phyloP scores from a whole-genome alignment of 306 rosid genomes.

The Lathyrus sativus region DNA sequence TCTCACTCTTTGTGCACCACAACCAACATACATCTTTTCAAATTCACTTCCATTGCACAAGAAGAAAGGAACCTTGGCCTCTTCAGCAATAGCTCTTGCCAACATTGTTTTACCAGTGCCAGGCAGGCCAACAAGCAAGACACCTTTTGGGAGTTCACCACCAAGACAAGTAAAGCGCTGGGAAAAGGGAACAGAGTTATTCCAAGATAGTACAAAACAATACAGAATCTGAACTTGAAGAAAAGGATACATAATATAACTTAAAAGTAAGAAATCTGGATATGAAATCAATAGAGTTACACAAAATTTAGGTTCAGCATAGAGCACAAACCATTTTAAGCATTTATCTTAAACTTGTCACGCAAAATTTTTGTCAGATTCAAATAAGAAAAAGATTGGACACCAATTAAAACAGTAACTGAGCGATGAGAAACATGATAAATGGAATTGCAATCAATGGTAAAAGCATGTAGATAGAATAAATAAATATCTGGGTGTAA shows the following conservation, averaged over 20 bases:
- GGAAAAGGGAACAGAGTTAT: slow-evolving; percentile 38
- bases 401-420: slow-evolving; percentile 13
- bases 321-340: neutral
- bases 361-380: neutral
- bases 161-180: slow-evolving; percentile 95
- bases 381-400: slow-evolving; percentile 8
- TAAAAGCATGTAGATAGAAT: neutral
- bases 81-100: slow-evolving; percentile 95
- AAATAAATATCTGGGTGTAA: too few relatives aligned
- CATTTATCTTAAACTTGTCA: neutral
- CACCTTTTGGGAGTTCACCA: slow-evolving; percentile 93
- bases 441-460: neutral
- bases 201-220: slow-evolving; percentile 4
- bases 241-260: neutral
- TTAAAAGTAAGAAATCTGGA: neutral
- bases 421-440: slow-evolving; percentile 14
- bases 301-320: slow-evolving; percentile 1
- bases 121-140: slow-evolving; percentile 93
- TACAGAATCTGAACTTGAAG: neutral
- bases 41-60: slow-evolving; percentile 91
- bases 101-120: slow-evolving; percentile 96
- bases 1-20: slow-evolving; percentile 90
- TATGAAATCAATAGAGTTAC: neutral
- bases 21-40: slow-evolving; percentile 87
- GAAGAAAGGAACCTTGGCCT: slow-evolving; percentile 93